Percentiles rank a stretch among this genome's conserved stretches.
These are phyloP conservation scores for Teratosphaeriaceae sp. DNA, from an alignment of 2,329 filamentous ascomycete species.

Conservation along the genomic window DNA sequence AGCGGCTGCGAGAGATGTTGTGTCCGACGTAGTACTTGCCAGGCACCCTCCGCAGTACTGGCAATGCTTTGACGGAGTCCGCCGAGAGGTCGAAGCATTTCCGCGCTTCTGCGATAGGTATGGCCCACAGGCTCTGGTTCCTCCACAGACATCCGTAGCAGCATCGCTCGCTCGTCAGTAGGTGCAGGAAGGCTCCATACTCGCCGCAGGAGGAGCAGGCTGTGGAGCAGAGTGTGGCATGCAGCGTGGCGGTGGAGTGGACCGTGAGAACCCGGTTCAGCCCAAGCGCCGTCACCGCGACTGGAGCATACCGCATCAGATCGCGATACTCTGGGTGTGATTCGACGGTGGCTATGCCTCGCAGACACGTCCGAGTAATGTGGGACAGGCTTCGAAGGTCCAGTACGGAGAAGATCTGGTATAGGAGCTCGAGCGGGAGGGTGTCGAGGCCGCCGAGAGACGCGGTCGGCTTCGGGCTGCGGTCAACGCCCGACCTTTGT, in stretches of 20 bases:
- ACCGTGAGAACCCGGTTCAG: background rate
- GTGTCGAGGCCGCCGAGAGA: background rate
- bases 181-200: background rate
- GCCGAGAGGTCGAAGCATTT: background rate
- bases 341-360: background rate
- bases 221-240: background rate
- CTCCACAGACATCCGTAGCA: background rate
- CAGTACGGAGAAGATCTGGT: background rate
- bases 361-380: background rate
- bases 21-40: background rate
- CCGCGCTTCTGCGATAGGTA: background rate
- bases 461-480: background rate
- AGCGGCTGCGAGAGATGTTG: background rate
- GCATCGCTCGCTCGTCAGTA: background rate
- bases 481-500: background rate
- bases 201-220: background rate
- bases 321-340: background rate
- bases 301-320: background rate
- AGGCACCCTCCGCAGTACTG: background rate
- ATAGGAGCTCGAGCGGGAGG: background rate
- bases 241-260: background rate
- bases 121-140: background rate
- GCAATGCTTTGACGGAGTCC: background rate
- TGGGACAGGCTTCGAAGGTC: background rate
- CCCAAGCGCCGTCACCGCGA: background rate